Base-by-base conservation (phyloP, 305 asterid species). In the Fraxinus greggii region DNA sequence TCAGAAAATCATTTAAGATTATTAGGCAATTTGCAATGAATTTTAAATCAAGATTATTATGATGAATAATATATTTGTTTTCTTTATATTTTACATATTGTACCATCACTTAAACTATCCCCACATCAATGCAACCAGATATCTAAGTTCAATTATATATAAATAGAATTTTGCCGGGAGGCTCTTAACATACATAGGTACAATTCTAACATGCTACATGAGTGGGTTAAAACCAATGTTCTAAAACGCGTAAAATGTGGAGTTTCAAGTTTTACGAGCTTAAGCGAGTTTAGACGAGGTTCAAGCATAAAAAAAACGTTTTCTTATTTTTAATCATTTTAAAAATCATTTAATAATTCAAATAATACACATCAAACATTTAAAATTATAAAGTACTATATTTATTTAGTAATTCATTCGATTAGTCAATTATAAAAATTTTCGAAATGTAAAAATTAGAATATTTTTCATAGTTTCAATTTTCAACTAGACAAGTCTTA, bases 21-120 rank as follows among this genome's bases (percentile, higher is more conserved):
- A 63, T 78, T 77, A 77, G 24, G 40, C 75, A 70, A 75, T 26
- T 77, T 59, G 77, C 76, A 70, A 51, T 42, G 79, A 63, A 42
- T 78, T 29, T 56, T 36, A 54, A 26, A 61, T 28, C 24, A 72
- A 70, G 76, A 35, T 65, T 48, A 45, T 78, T 40, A 77, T 23
- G 40, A 33, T 3, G 19, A 72, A 21, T n/a, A 36, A 9, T 23
- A 63, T 23, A 61, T 24, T 24, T 2, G 32, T 63, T 23, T 24
- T 10, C 72, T 26, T 61, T 40, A 45, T 13, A 54, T 32, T 48
- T 17, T 36, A 38, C 72, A 23, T 81, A 72, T 59, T 38, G 74
- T 38, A 33, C 23, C 33, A 6, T 48, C 70, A 70, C 15, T 29
- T 5, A 42, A 42, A 7, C 80, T 38, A 78, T 48, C 36, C 70